A percentile compares a stretch with the other conserved stretches of the same genome.
phyloP scores from a whole-genome alignment of 352 stramenopile genomes.

The Phytophthora pini region DNA sequence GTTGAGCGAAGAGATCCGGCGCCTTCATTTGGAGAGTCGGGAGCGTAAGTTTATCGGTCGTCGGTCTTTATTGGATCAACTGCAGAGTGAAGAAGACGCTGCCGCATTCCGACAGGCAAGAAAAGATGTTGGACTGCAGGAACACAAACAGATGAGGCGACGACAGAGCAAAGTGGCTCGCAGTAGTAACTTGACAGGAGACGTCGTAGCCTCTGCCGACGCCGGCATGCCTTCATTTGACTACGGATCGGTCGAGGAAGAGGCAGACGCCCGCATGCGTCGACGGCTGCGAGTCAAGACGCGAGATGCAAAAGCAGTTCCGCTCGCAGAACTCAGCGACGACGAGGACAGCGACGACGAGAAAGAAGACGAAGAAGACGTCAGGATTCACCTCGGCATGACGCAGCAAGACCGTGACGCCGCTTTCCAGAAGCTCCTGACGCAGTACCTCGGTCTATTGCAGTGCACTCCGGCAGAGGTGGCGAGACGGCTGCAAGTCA shows the following conservation, averaged over 20 bases:
- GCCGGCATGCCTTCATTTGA: background rate
- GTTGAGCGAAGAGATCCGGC: slow-evolving; percentile 24
- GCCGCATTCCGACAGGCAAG: background rate
- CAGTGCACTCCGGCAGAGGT: slow-evolving; percentile 39
- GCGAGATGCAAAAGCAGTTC: slow-evolving; percentile 8
- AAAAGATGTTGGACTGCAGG: background rate
- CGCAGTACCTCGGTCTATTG: slow-evolving; percentile 55
- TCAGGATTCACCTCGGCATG: background rate
- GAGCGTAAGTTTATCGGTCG: slow-evolving; percentile 15
- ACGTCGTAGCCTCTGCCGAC: background rate
- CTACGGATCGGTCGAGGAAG: slow-evolving; percentile 1
- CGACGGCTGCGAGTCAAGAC: slow-evolving; percentile 28
- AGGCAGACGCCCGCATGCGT: background rate
- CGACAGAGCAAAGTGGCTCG: background rate
- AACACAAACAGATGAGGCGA: slow-evolving; percentile 1
- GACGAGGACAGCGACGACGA: slow-evolving; percentile 5
- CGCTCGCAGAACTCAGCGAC: slow-evolving; percentile 10
- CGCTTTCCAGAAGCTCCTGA: slow-evolving; percentile 47
- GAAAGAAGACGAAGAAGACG: background rate
- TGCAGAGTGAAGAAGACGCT: slow-evolving; percentile 21
- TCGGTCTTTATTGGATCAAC: slow-evolving; percentile 8
- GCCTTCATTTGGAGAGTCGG: slow-evolving; percentile 20
- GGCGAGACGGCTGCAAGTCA: slow-evolving; percentile 18
- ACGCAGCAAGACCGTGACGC: slow-evolving; percentile 24
- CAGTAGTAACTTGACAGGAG: background rate